These are phyloP conservation scores for Diaporthe batatas DNA, from an alignment of 2,329 filamentous ascomycete species.

Conservation along the genomic window DNA sequence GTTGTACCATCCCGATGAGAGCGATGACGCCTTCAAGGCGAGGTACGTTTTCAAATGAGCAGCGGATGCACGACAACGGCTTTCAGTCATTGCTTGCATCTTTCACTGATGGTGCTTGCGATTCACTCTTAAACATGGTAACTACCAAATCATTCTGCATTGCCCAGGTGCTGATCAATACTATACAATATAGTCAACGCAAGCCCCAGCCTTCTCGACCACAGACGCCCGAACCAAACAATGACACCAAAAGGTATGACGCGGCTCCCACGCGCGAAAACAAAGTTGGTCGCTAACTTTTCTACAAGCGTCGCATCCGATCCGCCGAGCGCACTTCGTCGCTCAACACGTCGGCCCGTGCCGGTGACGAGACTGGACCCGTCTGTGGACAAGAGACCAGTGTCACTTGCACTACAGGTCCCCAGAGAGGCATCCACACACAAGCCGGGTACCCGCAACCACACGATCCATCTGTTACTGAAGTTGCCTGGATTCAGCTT, in stretches of 20 bases:
- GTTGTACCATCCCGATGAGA: neutral
- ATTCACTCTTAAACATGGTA: neutral
- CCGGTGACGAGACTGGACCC: neutral
- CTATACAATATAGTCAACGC: neutral
- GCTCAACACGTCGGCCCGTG: neutral
- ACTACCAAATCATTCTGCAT: neutral
- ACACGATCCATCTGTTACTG: constrained; percentile 29
- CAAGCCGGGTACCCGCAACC: constrained; percentile 14
- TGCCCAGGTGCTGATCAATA: neutral
- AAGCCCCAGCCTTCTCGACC: neutral
- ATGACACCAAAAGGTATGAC: neutral
- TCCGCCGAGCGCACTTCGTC: constrained; percentile 12
- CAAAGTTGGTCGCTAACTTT: neutral
- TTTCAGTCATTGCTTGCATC: no score
- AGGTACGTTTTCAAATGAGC: neutral
- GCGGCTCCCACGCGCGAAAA: neutral
- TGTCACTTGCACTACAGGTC: neutral
- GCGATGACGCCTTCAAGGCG: neutral
- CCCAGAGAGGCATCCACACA: constrained; percentile 6
- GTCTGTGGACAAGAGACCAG: neutral
- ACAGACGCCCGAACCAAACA: neutral
- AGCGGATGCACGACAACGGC: neutral
- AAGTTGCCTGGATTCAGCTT: constrained; percentile 38
- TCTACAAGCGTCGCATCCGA: neutral
- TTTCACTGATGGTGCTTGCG: no score